phyloP scores from a whole-genome alignment of 2,329 filamentous ascomycete genomes.

The Nothomitra cinnamomea region DNA sequence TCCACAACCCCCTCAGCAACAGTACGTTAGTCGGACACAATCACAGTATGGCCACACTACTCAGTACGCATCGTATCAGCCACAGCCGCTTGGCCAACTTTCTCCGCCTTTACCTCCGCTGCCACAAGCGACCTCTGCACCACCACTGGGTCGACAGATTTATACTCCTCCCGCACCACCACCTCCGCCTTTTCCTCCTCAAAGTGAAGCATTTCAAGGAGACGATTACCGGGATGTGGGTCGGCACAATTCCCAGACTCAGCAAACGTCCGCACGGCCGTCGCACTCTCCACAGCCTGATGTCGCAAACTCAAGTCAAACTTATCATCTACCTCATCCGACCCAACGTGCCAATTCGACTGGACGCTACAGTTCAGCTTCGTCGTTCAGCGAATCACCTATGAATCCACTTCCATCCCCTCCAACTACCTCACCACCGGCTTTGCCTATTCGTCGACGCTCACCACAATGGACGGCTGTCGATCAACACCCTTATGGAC shows the following conservation, averaged over 20 bases:
- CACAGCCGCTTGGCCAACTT: conserved; percentile 14
- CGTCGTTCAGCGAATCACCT: conserved; percentile 7
- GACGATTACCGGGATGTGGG: neutral
- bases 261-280: neutral
- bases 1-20: conserved; percentile 3
- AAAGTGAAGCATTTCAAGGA: conserved; percentile 11
- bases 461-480: conserved; percentile 33
- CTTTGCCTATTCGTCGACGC: conserved; percentile 13
- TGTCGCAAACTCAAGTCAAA: neutral
- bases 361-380: conserved; percentile 1
- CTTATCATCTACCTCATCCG: neutral
- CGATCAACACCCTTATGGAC: conserved; percentile 36
- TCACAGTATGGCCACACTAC: conserved; percentile 8
- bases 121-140: conserved; percentile 10
- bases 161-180: conserved; percentile 15
- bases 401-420: conserved; percentile 29
- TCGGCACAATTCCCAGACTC: neutral
- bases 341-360: neutral
- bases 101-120: conserved; percentile 10
- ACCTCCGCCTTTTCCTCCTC: conserved; percentile 17
- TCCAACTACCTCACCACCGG: conserved; percentile 30
- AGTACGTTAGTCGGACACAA: conserved; percentile 17
- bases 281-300: neutral
- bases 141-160: conserved; percentile 12
- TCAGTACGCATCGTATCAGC: conserved; percentile 14